Evolutionary conservation across 495 filamentous ascomycete species (phyloP), one percentile per base, ranked within the genome.

Genomic region (Talaromyces nanjingensis): DNA sequence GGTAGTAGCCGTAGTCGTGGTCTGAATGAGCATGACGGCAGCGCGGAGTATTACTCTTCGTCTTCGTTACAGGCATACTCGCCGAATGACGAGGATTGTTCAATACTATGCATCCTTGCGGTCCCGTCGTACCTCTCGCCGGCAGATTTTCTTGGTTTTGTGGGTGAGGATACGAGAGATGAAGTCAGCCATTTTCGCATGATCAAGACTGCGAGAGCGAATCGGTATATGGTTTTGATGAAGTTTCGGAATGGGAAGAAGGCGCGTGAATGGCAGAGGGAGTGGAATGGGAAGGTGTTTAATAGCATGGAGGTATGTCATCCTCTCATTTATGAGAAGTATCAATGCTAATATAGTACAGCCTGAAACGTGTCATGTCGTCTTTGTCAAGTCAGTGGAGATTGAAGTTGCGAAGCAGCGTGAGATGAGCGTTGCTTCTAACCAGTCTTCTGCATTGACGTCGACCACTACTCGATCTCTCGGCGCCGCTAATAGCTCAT

Each of bases 171-270:
- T 70, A 96, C 92, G 67, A 84, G 90, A 72, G 88, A 91, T 64
- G 82, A 91, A 62, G 91, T 98, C 65, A 96, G 90, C 68, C 96
- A 98, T 77, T 96, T 97, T 70, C 82, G 94, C 47, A 96, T 98
- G 89, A 89, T 98, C 57, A 86, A 91, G 79, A 98, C 94, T 4
- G 88, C 88, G 58, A 80, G 89, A 60, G 85, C 89, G 69, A 97
- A 93, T 73, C 85, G 93, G 70, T 98, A 98, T 77, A 90, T 98
- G 86, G 94, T 97, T 55, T 80, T 98, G 63, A 93, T 98, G 89
- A 98, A 96, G 77, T 97, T 98, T 73, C 79, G 91, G 56, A 87
- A 87, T 67, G 81, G 83, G 52, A 83, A 81, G 69, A 85, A 84
- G 65, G 94, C 94, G 9, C 86, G 78, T 66, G 79, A 86, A 29